Percentiles rank a stretch among this genome's conserved stretches.
Conservation (phyloP, 768 basidiomycete genomes). For the Imleria badia region DNA sequence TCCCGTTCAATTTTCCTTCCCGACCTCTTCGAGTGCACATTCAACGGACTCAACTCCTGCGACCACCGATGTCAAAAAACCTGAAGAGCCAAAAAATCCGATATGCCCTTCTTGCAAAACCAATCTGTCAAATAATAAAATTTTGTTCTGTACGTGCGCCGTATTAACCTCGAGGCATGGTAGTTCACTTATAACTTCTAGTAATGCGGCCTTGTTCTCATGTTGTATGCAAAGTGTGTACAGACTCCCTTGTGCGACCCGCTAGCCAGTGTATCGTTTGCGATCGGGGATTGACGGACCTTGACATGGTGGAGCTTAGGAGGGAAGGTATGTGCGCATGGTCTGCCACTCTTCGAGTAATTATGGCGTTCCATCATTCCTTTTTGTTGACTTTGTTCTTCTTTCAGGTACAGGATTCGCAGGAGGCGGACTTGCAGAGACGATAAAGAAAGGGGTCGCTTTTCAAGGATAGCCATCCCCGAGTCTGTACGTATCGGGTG, state of each 20-base stretch:
- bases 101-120: conserved; percentile 92
- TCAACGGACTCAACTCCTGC: conserved; percentile 41
- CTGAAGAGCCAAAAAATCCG: conserved; percentile 56
- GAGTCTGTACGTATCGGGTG: background rate
- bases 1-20: conserved; percentile 75
- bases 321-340: conserved; percentile 69
- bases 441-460: conserved; percentile 71
- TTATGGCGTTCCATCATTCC: background rate
- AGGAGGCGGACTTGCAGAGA: conserved; percentile 92
- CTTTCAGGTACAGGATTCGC: conserved; percentile 85
- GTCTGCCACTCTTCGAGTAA: background rate
- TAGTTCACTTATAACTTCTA: conserved; percentile 26
- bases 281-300: conserved; percentile 60
- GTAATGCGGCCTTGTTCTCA: conserved; percentile 89
- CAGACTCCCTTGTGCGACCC: conserved; percentile 80
- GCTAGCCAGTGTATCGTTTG: conserved; percentile 86
- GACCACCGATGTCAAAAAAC: conserved; percentile 36
- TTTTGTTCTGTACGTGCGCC: conserved; percentile 59
- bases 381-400: conserved; percentile 1
- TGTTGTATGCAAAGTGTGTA: conserved; percentile 89
- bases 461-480: conserved; percentile 70
- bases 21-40: conserved; percentile 36
- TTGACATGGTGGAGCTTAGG: conserved; percentile 79
- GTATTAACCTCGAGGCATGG: background rate
- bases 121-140: conserved; percentile 71